Conservation (phyloP, 2,329 filamentous ascomycete genomes). For the Fusarium dimerum region DNA sequence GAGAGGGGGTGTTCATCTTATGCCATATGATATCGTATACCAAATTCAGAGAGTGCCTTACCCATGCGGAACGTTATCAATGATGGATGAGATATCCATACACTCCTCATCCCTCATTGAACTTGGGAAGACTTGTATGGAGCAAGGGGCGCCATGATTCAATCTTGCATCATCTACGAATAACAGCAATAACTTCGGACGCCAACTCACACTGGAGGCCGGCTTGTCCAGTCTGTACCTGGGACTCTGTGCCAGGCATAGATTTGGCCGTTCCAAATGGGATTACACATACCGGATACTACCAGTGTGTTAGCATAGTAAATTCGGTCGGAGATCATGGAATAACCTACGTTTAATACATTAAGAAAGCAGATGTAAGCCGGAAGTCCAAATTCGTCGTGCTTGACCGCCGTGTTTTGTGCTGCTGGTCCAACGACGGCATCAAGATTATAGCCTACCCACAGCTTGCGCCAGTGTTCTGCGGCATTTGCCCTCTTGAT, state of each 20-base stretch:
- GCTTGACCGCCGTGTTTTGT: slow-evolving; percentile 50
- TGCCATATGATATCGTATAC: neutral
- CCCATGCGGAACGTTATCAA: slow-evolving; percentile 6
- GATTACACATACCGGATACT: slow-evolving; percentile 54
- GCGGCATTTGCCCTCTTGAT: slow-evolving; percentile 30
- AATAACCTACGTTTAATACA: slow-evolving; percentile 47
- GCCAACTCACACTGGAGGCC: slow-evolving; percentile 9
- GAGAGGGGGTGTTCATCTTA: neutral
- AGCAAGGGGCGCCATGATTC: slow-evolving; percentile 45
- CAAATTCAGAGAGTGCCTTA: neutral
- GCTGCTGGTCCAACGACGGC: slow-evolving; percentile 50
- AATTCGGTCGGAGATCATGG: neutral
- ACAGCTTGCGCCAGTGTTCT: slow-evolving; percentile 42
- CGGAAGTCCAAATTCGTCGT: slow-evolving; percentile 50
- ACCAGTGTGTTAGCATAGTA: neutral
- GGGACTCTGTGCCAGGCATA: slow-evolving; percentile 4
- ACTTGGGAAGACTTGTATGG: slow-evolving; percentile 48
- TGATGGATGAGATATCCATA: slow-evolving; percentile 22
- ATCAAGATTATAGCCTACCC: slow-evolving; percentile 48
- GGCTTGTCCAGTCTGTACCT: slow-evolving; percentile 7
- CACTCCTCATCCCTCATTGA: slow-evolving; percentile 51
- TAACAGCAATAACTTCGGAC: neutral
- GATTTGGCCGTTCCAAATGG: slow-evolving; percentile 41
- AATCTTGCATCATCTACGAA: slow-evolving; percentile 40
- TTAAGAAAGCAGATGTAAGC: slow-evolving; percentile 53